phyloP scores from a whole-genome alignment of 2,329 filamentous ascomycete species.

The Aureobasidium sp. region DNA sequence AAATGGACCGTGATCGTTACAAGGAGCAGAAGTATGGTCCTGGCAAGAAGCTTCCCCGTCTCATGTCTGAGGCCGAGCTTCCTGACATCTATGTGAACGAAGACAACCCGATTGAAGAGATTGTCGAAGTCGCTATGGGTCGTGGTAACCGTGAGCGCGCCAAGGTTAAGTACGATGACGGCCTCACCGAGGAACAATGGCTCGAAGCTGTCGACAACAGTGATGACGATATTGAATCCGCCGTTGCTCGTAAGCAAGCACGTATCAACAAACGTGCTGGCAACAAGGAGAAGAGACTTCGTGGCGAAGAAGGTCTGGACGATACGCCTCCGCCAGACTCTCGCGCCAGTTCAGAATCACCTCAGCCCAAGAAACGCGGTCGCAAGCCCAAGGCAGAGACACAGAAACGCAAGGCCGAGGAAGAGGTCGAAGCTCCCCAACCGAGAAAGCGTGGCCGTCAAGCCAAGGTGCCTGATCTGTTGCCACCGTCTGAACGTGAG shows the following conservation, averaged over 20 bases:
- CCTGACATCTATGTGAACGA: slow-evolving; percentile 92
- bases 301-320: slow-evolving; percentile 39
- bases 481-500: slow-evolving; percentile 63
- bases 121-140: slow-evolving; percentile 69
- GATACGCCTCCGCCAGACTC: slow-evolving; percentile 71
- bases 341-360: slow-evolving; percentile 73
- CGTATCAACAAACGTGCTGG: slow-evolving; percentile 70
- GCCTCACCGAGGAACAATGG: slow-evolving; percentile 98
- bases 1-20: slow-evolving; percentile 69
- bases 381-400: slow-evolving; percentile 66
- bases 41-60: slow-evolving; percentile 61
- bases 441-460: slow-evolving; percentile 68
- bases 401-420: slow-evolving; percentile 74
- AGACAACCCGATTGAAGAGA: slow-evolving; percentile 71
- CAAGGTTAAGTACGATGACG: slow-evolving; percentile 91
- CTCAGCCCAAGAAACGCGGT: slow-evolving; percentile 63
- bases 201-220: slow-evolving; percentile 95
- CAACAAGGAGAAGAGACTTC: slow-evolving; percentile 62
- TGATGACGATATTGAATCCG: slow-evolving; percentile 87
- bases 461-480: slow-evolving; percentile 57
- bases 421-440: slow-evolving; percentile 68
- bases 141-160: slow-evolving; percentile 93
- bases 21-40: slow-evolving; percentile 65
- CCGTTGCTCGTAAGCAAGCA: slow-evolving; percentile 81
- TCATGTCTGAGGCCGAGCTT: slow-evolving; percentile 80